Evolutionary conservation across 179 eudicot genomes (phyloP), one percentile per base, ranked within the genome.

Genomic region (Beta corolliflora): DNA sequence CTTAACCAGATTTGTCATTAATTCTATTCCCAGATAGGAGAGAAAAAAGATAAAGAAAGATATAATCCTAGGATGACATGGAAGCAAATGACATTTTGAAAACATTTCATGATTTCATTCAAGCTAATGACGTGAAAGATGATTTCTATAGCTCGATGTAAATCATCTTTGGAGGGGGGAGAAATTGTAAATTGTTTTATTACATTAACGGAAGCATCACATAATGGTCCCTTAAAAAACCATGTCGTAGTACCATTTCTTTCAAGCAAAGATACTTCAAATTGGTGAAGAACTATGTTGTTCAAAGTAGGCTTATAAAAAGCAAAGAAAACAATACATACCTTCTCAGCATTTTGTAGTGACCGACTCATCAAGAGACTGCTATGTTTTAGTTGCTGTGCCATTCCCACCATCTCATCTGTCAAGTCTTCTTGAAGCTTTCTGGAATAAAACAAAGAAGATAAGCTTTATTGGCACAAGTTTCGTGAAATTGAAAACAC

Each of bases 401-500:
- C 98, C 88, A 93, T 88, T 45, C 78, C 91, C 77, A 92, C 98
- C 99, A 93, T 93, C 86, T 95, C 99, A 85, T 95, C 94, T 11
- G 99, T 93, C 89, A 93, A 89, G 85, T 93, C 94, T 79, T 95
- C 98, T 83, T 95, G 99, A 83, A 95, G 99, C 88, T 92, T 90
- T 87, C 99, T 95, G 90, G 79, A 54, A 31, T 48, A 60, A 82
- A 12, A 58, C 14, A 46, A 64, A 72, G 10, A 31, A 67, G 18
- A 50, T 36, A n/a, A 67, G 45, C 10, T 23, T 59, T 13, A 70
- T 11, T 11, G 41, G 31, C 61, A 64, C 31, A 58, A 15, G 52
- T 5, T 31, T 56, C 18, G 21, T 50, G n/a, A 2, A 18, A 18
- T 4, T 41, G 23, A 10, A 7, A 7, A 75, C 53, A 46, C 44